These are phyloP conservation scores for Hansenula lynferdii DNA, from an alignment of 1,139 yeast species.

Conservation along the genomic window DNA sequence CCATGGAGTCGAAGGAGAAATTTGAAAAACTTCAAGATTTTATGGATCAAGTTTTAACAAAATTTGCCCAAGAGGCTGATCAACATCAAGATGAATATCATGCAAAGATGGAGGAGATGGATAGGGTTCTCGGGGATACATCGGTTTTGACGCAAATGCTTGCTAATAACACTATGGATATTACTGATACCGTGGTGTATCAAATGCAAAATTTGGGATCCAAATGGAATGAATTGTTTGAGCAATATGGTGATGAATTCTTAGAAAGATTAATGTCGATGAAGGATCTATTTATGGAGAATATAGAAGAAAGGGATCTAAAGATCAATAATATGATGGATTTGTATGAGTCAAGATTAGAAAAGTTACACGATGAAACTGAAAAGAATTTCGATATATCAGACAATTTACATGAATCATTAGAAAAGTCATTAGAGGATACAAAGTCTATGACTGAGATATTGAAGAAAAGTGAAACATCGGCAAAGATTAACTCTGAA, in stretches of 20 bases:
- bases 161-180: neutral
- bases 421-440: neutral
- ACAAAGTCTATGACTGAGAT: neutral
- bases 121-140: neutral
- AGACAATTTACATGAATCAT: neutral
- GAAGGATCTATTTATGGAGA: neutral
- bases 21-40: slow-evolving; percentile 10
- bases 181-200: neutral
- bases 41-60: slow-evolving; percentile 9
- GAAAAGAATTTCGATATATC: neutral
- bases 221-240: neutral
- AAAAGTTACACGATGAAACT: neutral
- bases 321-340: neutral
- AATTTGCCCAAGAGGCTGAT: neutral
- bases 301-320: neutral
- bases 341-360: neutral
- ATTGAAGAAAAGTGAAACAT: neutral
- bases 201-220: neutral
- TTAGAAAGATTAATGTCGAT: neutral
- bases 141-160: neutral
- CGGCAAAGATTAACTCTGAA: neutral
- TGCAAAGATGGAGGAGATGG: neutral
- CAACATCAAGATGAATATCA: neutral
- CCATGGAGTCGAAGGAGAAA: slow-evolving; percentile 11
- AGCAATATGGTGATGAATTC: neutral